Base-by-base conservation (phyloP, 768 basidiomycete species). In the Agrocybe praecox region DNA sequence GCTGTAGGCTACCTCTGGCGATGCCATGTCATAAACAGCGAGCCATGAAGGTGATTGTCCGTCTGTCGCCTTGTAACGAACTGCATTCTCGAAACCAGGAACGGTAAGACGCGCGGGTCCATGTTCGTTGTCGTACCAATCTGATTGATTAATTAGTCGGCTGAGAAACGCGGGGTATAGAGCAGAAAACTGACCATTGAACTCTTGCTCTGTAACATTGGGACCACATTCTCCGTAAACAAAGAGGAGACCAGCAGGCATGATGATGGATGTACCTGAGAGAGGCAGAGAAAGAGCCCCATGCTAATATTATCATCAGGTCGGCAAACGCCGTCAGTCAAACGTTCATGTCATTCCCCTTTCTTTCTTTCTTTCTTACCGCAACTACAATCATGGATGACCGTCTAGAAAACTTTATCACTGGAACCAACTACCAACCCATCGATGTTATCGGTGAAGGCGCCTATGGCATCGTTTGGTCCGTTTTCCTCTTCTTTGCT, bases 371-470 rank as follows among this genome's bases (percentile, higher is more conserved):
- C 53, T 21, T 48, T 58, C 50, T 51, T 36, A 24, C 57, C 46
- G 26, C 36, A 22, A 24, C 53, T 43, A 43, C 52, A 33, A 65
- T 68, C 61, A 40, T 62, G 22, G 71, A 69, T 60, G 69, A 72
- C 44, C 61, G 65, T 46, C 61, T 71, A 54, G 73, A 59, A 40
- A 75, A 72, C 55, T 87, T 86, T 56, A 72, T 76, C 54, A 79
- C 81, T 52, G 81, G 78, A 43, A 72, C 76, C 50, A 70, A 75
- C 66, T 96, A 95, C 70, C 81, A 85, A 67, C 84, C 91, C 1
- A 74, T 90, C 47, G 90, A 93, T 71, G 86, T 92, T 58, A 92
- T 95, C 52, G 95, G 96, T 29, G 96, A 98, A 67, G 96, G 96
- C 42, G 95, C 94, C 14, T 96, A 96, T 73, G 96, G 95, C 36